Evolutionary conservation across 805 yeast species (phyloP).

Genomic region (Soucietia sequanensis): DNA sequence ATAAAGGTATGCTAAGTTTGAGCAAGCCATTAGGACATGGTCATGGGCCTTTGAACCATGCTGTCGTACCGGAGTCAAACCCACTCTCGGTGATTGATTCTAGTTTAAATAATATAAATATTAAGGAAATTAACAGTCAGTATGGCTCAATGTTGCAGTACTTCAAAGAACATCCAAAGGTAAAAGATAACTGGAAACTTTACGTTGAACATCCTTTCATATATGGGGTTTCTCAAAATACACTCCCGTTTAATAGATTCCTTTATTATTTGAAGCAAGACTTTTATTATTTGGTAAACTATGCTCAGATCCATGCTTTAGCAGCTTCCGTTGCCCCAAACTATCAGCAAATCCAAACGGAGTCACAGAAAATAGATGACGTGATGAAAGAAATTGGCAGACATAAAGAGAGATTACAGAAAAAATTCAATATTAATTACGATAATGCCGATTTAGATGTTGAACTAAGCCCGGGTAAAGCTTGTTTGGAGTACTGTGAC

Average conservation of each 20-base stretch:
- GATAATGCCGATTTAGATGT: constrained; percentile 39
- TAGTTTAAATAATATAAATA: constrained; percentile 1
- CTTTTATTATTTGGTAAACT: constrained; percentile 65
- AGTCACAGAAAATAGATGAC: constrained; percentile 48
- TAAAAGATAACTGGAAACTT: constrained; percentile 53
- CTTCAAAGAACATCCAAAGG: constrained; percentile 54
- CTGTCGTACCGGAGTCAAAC: constrained; percentile 28
- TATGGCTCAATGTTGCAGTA: constrained; percentile 38
- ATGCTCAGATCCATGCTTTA: constrained; percentile 62
- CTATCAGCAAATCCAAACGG: constrained; percentile 48
- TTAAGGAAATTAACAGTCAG: constrained; percentile 2
- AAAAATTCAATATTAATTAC: constrained; percentile 39
- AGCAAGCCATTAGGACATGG: constrained; percentile 50
- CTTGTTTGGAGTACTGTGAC: constrained; percentile 60
- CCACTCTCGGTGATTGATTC: constrained; percentile 7
- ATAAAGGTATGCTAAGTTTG: constrained; percentile 52
- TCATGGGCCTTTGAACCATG: constrained; percentile 78
- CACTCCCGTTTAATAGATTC: constrained; percentile 50
- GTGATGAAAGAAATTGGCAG: constrained; percentile 54
- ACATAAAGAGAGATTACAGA: constrained; percentile 51
- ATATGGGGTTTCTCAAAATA: constrained; percentile 47
- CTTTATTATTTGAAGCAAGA: constrained; percentile 61
- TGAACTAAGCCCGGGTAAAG: constrained; percentile 49
- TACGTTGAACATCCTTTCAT: constrained; percentile 67
- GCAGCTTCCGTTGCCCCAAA: constrained; percentile 64